A percentile compares a stretch with the other conserved stretches of the same genome.
These are phyloP conservation scores for Tulasnella sp. DNA, from an alignment of 768 basidiomycete species.

Conservation along the genomic window DNA sequence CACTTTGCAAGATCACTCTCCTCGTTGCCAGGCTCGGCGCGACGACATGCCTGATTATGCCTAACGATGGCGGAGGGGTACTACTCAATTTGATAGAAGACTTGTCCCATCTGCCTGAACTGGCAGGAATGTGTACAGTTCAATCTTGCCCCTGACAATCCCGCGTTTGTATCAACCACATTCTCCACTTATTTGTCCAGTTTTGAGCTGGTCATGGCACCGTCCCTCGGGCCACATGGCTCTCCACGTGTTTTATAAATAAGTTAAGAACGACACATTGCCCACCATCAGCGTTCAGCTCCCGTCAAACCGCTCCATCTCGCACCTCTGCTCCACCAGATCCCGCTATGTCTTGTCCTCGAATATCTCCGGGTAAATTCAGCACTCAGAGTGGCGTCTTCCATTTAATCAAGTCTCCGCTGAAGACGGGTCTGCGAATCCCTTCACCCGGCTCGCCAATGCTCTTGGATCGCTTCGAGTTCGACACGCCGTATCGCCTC, in stretches of 20 bases:
- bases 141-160: background rate
- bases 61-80: too few species aligned
- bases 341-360: background rate
- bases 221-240: background rate
- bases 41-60: background rate
- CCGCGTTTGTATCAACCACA: background rate
- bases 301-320: background rate
- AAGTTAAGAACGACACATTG: background rate
- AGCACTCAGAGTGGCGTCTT: background rate
- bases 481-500: background rate
- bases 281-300: background rate
- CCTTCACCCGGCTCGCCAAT: background rate
- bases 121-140: background rate
- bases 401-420: background rate
- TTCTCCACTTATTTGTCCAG: background rate
- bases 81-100: too few species aligned
- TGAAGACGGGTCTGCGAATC: background rate
- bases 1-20: background rate
- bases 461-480: background rate
- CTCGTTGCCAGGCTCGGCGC: background rate
- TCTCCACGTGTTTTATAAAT: background rate
- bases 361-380: background rate
- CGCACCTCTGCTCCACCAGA: background rate
- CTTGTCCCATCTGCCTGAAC: background rate
- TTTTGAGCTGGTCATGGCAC: background rate